Evolutionary conservation across 2,329 filamentous ascomycete genomes (phyloP), one percentile per base, ranked within the genome.

Genomic region (Dactylellina haptotyla): DNA sequence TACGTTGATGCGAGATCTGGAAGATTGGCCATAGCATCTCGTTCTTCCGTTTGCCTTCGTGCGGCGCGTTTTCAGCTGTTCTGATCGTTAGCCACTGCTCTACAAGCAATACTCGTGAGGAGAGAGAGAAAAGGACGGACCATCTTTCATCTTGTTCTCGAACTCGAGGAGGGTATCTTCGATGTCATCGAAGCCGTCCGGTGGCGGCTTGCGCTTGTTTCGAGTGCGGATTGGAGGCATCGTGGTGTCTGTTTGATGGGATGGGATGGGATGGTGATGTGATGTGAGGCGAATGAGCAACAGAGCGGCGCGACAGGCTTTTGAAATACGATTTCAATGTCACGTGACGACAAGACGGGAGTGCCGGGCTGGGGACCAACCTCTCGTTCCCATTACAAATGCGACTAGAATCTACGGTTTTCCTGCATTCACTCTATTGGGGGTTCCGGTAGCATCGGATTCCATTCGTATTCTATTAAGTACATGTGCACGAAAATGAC

Each of bases 11-110:
- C 23, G 90, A 90, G 80, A 99, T 97, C 81, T 98, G 93, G 80
- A 99, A 98, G 77, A 99, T 93, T 74, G 95, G 94, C 95, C 95
- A 99, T 76, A 93, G 87, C 77, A 92, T 91, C 82, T 98, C 92
- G 80, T 97, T 90, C 80, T 93, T 93, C 87, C 91, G 85, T 86
- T 92, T 86, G 83, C 91, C 80, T 83, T 91, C 82, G 77, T 89
- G 87, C 16, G 92, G 89, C 51, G 93, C 90, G 82, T 96, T 96
- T 80, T 97, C 93, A 58, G 95, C 95, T 77, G 39, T 32, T 9
- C 46, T 58, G 10, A 59, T 25, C 57, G 67, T 76, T 76, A 76
- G 75, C 71, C 37, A 53, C 18, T n/a, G 14, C 9, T 25, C 28
- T 3, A n/a, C 34, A 39, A 16, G 18, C 28, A n/a, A 34, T 18